A percentile compares a stretch with the other conserved stretches of the same genome.
Conservation (phyloP, 148 eudicot species). For the Nepenthes gracilis region DNA sequence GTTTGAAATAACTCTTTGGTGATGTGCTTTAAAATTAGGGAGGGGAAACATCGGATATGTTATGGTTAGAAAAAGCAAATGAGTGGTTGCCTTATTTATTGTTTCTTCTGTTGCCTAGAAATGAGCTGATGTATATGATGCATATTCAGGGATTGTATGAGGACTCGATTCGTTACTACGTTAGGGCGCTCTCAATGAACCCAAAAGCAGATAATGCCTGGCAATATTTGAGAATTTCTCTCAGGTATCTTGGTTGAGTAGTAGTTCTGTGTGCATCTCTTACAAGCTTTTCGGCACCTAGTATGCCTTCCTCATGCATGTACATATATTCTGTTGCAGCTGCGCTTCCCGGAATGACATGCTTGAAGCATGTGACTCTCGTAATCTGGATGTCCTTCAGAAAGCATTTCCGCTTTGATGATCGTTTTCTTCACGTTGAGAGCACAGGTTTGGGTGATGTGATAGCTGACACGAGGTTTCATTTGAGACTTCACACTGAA, state of each 20-base stretch:
- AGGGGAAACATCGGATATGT: too few species aligned
- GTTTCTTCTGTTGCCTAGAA: too few species aligned
- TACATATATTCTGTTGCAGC: slow-evolving; percentile 24
- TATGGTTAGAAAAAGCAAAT: too few species aligned
- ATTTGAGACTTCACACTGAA: too few species aligned
- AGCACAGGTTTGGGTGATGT: too few species aligned
- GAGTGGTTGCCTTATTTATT: too few species aligned
- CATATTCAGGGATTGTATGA: slow-evolving; percentile 76
- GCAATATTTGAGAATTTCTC: slow-evolving; percentile 90
- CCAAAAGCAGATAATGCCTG: slow-evolving; percentile 99
- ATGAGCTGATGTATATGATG: not conserved
- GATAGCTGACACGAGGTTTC: too few species aligned
- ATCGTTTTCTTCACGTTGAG: too few species aligned
- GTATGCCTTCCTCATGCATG: not conserved
- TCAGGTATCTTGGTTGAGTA: slow-evolving; percentile 44
- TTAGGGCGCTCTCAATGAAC: slow-evolving; percentile 89
- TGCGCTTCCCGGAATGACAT: slow-evolving; percentile 87
- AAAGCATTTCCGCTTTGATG: slow-evolving; percentile 82
- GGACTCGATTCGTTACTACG: slow-evolving; percentile 90
- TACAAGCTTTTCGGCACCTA: not conserved
- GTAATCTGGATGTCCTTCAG: slow-evolving; percentile 77
- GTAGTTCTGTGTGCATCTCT: not conserved
- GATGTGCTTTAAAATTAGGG: too few species aligned
- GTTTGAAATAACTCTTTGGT: too few species aligned
- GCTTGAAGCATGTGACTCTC: slow-evolving; percentile 82